Evolutionary conservation across 2,329 filamentous ascomycete species (phyloP).

Genomic region (Fusarium coffeatum): DNA sequence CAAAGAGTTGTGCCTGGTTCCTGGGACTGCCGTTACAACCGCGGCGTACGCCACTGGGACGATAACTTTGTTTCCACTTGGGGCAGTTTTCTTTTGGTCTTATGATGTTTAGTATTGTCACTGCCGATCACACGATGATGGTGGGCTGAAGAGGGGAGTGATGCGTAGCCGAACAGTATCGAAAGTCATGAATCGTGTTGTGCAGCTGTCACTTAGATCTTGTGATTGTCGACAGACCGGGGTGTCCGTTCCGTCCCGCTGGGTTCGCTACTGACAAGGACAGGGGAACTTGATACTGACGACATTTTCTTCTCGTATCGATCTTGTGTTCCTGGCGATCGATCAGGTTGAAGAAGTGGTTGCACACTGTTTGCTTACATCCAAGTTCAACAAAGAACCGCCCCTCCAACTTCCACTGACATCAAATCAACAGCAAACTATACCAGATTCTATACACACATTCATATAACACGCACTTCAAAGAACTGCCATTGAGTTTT

Average conservation of each 20-base stretch:
- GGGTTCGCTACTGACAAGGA: not conserved
- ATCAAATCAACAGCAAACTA: not conserved
- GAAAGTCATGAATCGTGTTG: slow-evolving; percentile 9
- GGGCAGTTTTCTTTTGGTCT: slow-evolving; percentile 5
- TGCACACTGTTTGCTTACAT: not conserved
- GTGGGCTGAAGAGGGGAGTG: not conserved
- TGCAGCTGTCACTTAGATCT: slow-evolving; percentile 2
- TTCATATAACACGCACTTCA: not conserved
- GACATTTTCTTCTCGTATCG: not conserved
- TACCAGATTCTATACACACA: not conserved
- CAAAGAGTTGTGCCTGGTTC: slow-evolving; percentile 10
- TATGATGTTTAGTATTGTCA: slow-evolving; percentile 13
- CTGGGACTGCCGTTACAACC: slow-evolving; percentile 1
- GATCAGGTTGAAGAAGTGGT: not conserved
- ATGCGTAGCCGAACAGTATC: slow-evolving; percentile 7
- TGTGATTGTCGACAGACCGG: slow-evolving; percentile 14
- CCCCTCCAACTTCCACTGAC: not conserved
- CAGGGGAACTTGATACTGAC: not conserved
- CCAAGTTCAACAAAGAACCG: not conserved
- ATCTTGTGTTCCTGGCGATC: not conserved
- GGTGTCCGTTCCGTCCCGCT: slow-evolving; percentile 7
- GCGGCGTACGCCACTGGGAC: slow-evolving; percentile 13
- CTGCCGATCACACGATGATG: not conserved
- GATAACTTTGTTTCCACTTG: slow-evolving; percentile 26
- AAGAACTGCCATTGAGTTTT: not conserved